Evolutionary conservation across 148 eudicot genomes (phyloP).

Genomic region (Limonium bicolor): DNA sequence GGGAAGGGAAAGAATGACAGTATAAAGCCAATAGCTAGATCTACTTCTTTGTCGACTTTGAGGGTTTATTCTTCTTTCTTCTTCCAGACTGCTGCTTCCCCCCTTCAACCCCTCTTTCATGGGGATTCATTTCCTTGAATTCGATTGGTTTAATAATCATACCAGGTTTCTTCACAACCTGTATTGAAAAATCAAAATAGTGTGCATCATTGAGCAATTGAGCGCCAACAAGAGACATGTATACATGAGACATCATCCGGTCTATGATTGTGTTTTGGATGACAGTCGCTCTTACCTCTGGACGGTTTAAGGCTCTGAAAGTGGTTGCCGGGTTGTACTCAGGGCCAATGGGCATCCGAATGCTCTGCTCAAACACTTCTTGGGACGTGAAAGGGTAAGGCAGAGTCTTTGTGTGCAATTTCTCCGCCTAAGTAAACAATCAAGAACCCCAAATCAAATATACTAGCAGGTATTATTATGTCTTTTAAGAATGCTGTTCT

Average conservation of each 20-base stretch:
- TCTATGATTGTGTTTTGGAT: no score
- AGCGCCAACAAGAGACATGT: background rate
- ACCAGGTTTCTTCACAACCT: slow-evolving; percentile 88
- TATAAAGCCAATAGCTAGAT: no score
- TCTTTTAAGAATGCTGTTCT: no score
- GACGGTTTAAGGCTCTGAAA: slow-evolving; percentile 62
- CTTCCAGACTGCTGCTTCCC: slow-evolving; percentile 22
- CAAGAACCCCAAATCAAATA: background rate
- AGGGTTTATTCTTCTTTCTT: slow-evolving; percentile 10
- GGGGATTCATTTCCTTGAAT: slow-evolving; percentile 53
- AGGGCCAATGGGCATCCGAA: slow-evolving; percentile 87
- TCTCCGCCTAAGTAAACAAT: slow-evolving; percentile 53
- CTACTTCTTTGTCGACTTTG: no score
- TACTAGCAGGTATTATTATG: no score
- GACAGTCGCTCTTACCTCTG: slow-evolving; percentile 85
- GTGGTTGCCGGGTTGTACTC: slow-evolving; percentile 69
- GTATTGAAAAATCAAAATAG: slow-evolving; percentile 10
- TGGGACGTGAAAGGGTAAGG: slow-evolving; percentile 66
- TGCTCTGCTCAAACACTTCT: slow-evolving; percentile 60
- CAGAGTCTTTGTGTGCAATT: slow-evolving; percentile 41
- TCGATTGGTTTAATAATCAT: slow-evolving; percentile 66
- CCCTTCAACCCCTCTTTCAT: slow-evolving; percentile 25
- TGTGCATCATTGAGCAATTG: background rate
- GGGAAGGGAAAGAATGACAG: no score
- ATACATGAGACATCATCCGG: no score